Base-by-base conservation (phyloP, 371 early-diverging fungal species). In the Pancytospora philotis region DNA sequence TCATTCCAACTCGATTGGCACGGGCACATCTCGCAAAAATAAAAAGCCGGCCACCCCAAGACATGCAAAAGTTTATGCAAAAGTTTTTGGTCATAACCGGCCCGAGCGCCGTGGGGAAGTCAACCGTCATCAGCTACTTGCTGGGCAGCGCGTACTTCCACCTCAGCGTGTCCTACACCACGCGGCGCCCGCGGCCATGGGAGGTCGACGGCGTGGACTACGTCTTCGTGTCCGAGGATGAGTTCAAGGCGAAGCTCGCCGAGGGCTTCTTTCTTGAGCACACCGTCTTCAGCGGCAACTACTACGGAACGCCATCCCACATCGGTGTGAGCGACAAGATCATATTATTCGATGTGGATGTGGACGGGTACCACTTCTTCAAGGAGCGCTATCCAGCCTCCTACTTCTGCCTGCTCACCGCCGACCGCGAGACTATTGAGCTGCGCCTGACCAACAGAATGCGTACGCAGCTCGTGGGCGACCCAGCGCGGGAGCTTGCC, bases 141-240 rank as follows among this genome's bases (percentile, higher is more conserved):
- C 89, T 93, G 76, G 90, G 89, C 64, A 87, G 85, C 81, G 92
- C 92, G 0, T 75, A 82, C 49, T 92, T 95, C 83, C 89, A 90
- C 2, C 91, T 94, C 82, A 89, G 89, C 76, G 86, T 95, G 31
- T 95, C 95, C 48, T 90, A 97, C 80, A 98, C 98, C 16, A 94
- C 96, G 3, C 88, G 98, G 52, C 69, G 74, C 22, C 92, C 91
- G 37, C 88, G 96, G 62, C 83, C 85, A 35, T 89, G 88, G 50
- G 98, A 98, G 77, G 76, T 73, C 0, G 74, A 92, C 77, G 93
- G 93, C 25, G 84, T 84, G 25, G 86, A 90, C 68, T 95, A 98
- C 81, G 85, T 90, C 75, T 98, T 93, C 82, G 88, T 93, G 27
- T 81, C 85, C 10, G 84, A 84, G 59, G 87, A 86, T 1, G 71